These are phyloP conservation scores for Mucor racemosus DNA, from an alignment of 371 early-diverging fungal species.

Conservation along the genomic window DNA sequence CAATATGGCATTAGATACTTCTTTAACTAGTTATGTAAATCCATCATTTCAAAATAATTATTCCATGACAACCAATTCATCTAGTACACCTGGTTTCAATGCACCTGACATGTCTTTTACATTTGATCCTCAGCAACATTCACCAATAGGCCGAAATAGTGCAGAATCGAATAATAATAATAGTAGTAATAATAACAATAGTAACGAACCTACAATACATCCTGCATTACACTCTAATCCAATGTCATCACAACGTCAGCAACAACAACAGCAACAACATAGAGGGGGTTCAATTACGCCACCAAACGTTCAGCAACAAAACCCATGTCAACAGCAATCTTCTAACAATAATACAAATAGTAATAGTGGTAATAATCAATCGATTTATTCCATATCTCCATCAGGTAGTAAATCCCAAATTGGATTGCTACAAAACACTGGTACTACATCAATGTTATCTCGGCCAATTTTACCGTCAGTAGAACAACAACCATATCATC, in stretches of 20 bases:
- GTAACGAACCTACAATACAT: constrained; percentile 30
- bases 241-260: constrained; percentile 17
- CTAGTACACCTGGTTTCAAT: constrained; percentile 25
- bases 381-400: not conserved
- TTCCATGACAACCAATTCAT: constrained; percentile 15
- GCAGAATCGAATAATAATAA: constrained; percentile 8
- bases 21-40: constrained; percentile 31
- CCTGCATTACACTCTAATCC: constrained; percentile 37
- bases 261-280: not conserved
- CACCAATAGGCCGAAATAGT: constrained; percentile 21
- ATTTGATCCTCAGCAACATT: constrained; percentile 29
- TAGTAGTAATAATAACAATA: not conserved
- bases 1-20: constrained; percentile 24
- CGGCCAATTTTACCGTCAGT: not conserved
- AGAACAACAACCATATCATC: not conserved
- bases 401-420: not conserved
- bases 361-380: not conserved
- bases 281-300: constrained; percentile 5
- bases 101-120: constrained; percentile 26
- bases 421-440: not conserved
- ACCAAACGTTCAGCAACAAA: not conserved
- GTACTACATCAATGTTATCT: not conserved
- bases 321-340: not conserved
- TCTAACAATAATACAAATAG: not conserved
- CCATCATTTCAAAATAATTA: constrained; percentile 26